Evolutionary conservation across 306 rosid genomes (phyloP), one percentile per base, ranked within the genome.

Genomic region (Senna tora): DNA sequence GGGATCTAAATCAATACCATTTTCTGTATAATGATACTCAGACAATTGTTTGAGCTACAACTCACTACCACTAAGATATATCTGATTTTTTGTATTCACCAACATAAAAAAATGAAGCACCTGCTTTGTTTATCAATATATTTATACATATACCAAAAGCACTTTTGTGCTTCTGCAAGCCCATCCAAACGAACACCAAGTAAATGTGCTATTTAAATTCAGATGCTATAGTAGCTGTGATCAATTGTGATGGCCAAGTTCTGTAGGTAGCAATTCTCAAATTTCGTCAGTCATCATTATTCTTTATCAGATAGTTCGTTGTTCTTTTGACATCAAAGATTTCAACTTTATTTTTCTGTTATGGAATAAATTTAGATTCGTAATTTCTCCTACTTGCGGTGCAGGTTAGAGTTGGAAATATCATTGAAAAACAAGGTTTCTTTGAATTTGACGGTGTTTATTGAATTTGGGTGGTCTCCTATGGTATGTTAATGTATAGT

Each of bases 331-430:
- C 30, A 47, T 5, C 0, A 59, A 13, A 5, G 0, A 52, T 69
- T 19, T 38, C n/a, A 49, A 20, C 45, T 22, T 55, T 21, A 34
- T 7, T 33, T 22, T 41, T n/a, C 19, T 41, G 13, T 15, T 38
- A 1, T 41, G 61, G 39, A 21, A 62, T 49, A 13, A 1, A 38
- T 39, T 55, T 60, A 22, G 66, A 20, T 17, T 50, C 36, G 42
- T 53, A 57, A 16, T 19, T 62, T 54, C 36, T 78, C 25, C 14
- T 76, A 19, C 36, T 53, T 72, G 33, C 14, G 30, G 38, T 76
- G 80, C 92, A 91, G 98, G 80, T 91, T 59, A 86, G 85, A 85
- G 86, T 81, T 65, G 98, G 98, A 53, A 91, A 89, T 63, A 71
- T 86, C 65, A 91, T 91, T 59, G 86, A 84, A 66, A 90, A 83